phyloP scores from a whole-genome alignment of 1,139 yeast genomes.

The Kazachstania sp. region DNA sequence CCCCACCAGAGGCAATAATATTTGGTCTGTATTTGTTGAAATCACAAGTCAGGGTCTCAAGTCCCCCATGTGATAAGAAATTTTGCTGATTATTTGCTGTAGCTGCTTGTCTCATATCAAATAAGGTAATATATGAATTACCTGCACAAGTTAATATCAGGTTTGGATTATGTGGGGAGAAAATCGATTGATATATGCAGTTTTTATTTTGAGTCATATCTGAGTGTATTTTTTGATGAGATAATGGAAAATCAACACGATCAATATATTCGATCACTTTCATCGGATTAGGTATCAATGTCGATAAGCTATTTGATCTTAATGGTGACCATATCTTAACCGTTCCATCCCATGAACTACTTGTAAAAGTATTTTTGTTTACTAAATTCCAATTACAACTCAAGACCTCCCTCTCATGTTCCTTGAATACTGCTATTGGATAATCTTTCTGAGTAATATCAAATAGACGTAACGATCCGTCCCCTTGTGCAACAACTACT shows the following conservation, averaged over 20 bases:
- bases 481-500: slow-evolving; percentile 75
- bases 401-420: slow-evolving; percentile 81
- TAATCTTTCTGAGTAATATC: slow-evolving; percentile 59
- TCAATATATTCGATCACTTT: slow-evolving; percentile 2
- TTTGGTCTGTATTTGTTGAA: slow-evolving; percentile 84
- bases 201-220: slow-evolving; percentile 27
- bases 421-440: slow-evolving; percentile 72
- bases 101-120: slow-evolving; percentile 71
- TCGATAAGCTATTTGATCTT: slow-evolving; percentile 48
- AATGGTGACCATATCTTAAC: slow-evolving; percentile 67
- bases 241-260: slow-evolving; percentile 2
- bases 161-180: slow-evolving; percentile 79
- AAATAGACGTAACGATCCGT: slow-evolving; percentile 76
- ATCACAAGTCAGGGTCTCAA: slow-evolving; percentile 74
- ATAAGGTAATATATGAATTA: slow-evolving; percentile 65
- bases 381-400: slow-evolving; percentile 80
- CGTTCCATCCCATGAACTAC: slow-evolving; percentile 90
- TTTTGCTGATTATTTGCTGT: slow-evolving; percentile 47
- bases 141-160: slow-evolving; percentile 70
- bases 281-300: slow-evolving; percentile 39
- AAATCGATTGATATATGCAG: slow-evolving; percentile 72
- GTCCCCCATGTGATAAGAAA: slow-evolving; percentile 65
- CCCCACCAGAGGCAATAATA: slow-evolving; percentile 79
- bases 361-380: slow-evolving; percentile 61
- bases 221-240: slow-evolving; percentile 11